phyloP scores from a whole-genome alignment of 1,139 yeast species.

The Saccharomyces hybrid region DNA sequence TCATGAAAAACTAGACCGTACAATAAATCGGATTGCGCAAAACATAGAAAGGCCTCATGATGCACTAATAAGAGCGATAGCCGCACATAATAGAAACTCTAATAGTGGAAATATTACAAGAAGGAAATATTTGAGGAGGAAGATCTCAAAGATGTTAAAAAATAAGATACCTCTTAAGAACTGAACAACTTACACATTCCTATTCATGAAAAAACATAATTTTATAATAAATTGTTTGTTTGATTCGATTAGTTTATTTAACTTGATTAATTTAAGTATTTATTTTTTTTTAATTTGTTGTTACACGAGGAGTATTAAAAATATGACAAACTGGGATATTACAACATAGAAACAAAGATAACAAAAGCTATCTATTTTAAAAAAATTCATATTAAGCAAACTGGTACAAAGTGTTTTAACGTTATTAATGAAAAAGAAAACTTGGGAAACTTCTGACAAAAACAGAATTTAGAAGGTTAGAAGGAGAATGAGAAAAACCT shows the following conservation, averaged over 20 bases:
- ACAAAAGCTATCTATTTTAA: not conserved
- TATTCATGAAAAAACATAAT: not conserved
- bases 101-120: not conserved
- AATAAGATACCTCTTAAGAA: not conserved
- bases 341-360: not conserved
- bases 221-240: not conserved
- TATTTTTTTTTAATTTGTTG: not conserved
- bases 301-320: not conserved
- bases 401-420: not conserved
- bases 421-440: not conserved
- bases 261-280: not conserved
- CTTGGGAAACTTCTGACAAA: not conserved
- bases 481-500: not conserved
- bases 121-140: not conserved
- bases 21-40: slow-evolving; percentile 5
- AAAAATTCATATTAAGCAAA: not conserved
- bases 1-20: not conserved
- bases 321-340: not conserved
- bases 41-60: not conserved
- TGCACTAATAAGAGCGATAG: not conserved
- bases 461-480: not conserved
- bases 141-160: not conserved
- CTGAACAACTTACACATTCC: not conserved
- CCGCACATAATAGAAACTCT: not conserved
- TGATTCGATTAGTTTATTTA: not conserved